Conservation (phyloP, 441 rosid species). For the Populus hybrid region DNA sequence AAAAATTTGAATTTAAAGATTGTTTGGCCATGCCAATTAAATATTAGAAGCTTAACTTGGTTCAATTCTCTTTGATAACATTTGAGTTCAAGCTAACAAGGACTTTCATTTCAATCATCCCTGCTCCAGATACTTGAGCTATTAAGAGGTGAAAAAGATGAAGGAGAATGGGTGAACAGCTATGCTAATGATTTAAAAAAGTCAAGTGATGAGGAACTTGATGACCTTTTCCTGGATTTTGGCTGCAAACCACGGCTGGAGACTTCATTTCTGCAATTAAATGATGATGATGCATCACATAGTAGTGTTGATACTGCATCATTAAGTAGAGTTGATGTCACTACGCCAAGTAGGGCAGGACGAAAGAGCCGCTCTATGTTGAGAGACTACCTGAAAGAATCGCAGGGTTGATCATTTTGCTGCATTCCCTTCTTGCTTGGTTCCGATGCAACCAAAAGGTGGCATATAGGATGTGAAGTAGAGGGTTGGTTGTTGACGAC, state of each 20-base stretch:
- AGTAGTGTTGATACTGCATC: constrained; percentile 17
- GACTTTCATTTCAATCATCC: neutral
- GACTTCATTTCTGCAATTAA: constrained; percentile 49
- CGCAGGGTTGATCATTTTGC: constrained; percentile 33
- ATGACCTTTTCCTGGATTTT: constrained; percentile 51
- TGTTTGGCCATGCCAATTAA: neutral
- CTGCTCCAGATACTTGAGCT: constrained; percentile 55
- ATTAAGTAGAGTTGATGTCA: constrained; percentile 28
- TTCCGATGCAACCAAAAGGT: neutral
- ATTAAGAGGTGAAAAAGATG: constrained; percentile 24
- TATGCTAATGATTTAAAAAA: constrained; percentile 17
- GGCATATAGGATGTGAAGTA: neutral
- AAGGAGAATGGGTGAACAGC: constrained; percentile 19
- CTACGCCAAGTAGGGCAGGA: constrained; percentile 40
- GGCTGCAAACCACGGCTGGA: constrained; percentile 41
- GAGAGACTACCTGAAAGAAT: constrained; percentile 35
- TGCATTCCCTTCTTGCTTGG: neutral
- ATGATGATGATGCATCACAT: constrained; percentile 39
- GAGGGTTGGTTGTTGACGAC: neutral
- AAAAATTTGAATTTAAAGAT: no score
- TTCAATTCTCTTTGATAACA: neutral
- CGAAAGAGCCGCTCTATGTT: constrained; percentile 18
- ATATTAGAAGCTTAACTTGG: neutral
- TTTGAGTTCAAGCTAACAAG: neutral
- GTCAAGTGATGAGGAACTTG: constrained; percentile 40